Evolutionary conservation across 2,329 filamentous ascomycete genomes (phyloP).

Genomic region (Acrodontium crateriforme): DNA sequence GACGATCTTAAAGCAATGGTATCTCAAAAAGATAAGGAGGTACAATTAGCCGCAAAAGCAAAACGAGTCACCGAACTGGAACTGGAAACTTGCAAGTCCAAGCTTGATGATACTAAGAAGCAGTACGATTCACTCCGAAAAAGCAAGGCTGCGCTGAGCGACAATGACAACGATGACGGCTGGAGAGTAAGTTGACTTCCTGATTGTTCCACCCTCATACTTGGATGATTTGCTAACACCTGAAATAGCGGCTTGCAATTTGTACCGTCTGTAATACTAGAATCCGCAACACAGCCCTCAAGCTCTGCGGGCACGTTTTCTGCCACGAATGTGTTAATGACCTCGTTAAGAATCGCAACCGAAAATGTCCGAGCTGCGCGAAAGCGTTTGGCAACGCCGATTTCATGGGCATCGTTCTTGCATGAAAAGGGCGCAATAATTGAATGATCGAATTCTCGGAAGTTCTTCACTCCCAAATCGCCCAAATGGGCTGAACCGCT

Average conservation of each 20-base stretch:
- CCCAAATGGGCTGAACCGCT: no score
- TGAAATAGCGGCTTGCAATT: constrained; percentile 53
- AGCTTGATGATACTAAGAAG: constrained; percentile 65
- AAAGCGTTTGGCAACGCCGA: constrained; percentile 85
- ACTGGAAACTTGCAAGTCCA: constrained; percentile 63
- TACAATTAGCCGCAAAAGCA: constrained; percentile 48
- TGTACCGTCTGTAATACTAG: constrained; percentile 88
- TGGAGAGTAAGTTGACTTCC: constrained; percentile 55
- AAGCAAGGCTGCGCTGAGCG: constrained; percentile 44
- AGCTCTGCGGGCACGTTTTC: constrained; percentile 89
- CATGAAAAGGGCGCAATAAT: constrained; percentile 13
- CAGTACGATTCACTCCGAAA: constrained; percentile 75
- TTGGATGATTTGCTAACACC: constrained; percentile 1
- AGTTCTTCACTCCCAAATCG: no score
- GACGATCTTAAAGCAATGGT: constrained; percentile 61
- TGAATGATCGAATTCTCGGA: no score
- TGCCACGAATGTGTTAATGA: constrained; percentile 85
- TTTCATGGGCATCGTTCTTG: constrained; percentile 48
- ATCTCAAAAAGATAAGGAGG: constrained; percentile 59
- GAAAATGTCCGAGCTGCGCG: constrained; percentile 91
- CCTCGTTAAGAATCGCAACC: constrained; percentile 73
- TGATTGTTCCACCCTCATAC: constrained; percentile 1
- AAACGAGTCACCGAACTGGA: constrained; percentile 53
- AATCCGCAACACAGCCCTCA: constrained; percentile 87
- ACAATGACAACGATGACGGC: constrained; percentile 65